These are phyloP conservation scores for Stromatinia cepivora DNA, from an alignment of 2,329 filamentous ascomycete species.

Conservation along the genomic window DNA sequence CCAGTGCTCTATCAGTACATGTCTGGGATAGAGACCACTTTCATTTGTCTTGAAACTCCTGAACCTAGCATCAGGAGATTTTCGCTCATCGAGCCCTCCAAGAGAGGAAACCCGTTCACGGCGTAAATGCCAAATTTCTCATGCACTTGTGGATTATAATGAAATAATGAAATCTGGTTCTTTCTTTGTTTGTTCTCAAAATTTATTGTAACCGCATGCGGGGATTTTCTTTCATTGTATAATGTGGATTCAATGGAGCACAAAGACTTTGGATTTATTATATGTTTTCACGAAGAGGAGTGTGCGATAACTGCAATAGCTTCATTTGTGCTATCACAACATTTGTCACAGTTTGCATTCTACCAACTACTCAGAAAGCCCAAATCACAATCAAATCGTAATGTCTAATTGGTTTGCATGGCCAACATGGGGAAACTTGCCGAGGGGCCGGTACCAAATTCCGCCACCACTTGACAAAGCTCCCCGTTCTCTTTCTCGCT, in stretches of 20 bases:
- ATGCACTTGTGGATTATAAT: not conserved
- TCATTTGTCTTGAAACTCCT: too few species aligned
- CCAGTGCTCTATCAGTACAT: too few species aligned
- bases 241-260: not conserved
- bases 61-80: not conserved
- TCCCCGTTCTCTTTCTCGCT: not conserved
- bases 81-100: not conserved
- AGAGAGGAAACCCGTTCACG: not conserved
- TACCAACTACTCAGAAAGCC: not conserved
- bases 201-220: constrained; percentile 15
- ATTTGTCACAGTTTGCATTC: not conserved
- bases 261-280: constrained; percentile 14
- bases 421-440: not conserved
- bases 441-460: too few species aligned
- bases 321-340: not conserved
- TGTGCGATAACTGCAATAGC: not conserved
- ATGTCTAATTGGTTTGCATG: constrained; percentile 9
- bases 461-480: too few species aligned
- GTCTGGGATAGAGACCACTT: too few species aligned
- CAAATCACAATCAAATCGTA: not conserved
- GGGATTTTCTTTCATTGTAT: constrained; percentile 8
- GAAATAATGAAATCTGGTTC: not conserved
- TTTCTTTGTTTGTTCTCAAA: not conserved
- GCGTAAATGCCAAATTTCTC: not conserved
- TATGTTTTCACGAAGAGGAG: not conserved